Evolutionary conservation across 1,284 basidiomycete genomes (phyloP), one percentile per base, ranked within the genome.

Genomic region (Sphaerobolus stellatus): DNA sequence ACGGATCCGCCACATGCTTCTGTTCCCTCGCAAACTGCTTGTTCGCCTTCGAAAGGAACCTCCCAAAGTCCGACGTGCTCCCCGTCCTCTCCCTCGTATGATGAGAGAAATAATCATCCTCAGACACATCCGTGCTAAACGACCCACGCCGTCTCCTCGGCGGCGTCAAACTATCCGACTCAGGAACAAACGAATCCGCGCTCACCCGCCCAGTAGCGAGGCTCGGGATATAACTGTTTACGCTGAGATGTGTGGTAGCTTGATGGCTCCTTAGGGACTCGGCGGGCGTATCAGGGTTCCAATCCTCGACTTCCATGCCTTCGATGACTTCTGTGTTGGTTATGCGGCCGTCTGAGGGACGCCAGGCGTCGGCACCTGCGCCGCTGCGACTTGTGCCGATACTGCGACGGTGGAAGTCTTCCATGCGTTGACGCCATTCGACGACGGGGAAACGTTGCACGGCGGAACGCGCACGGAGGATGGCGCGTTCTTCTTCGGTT

Each of bases 391-490:
- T 92, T 5, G 76, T 76, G 36, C 70, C 73, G 68, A 96, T 94
- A 66, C 86, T 88, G 55, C 93, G 88, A 59, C 81, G 83, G 70
- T 96, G 93, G 80, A 95, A 92, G 70, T 96, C 93, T 72, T 96
- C 93, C 76, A 88, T 91, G 51, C 90, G 84, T 69, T 95, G 92
- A 66, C 93, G 90, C 93, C 93, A 95, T 73, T 95, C 92, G 43
- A 96, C 90, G 57, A 96, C 93, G 5, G 93, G 93, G 88, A 96
- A 96, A 67, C 93, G 90, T 66, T 95, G 93, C 5, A 95, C 82
- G 22, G 93, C 93, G 34, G 93, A 95, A 48, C 93, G 84, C 36
- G 93, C 93, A 67, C 92, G 89, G 16, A 96, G 80, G 64, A 96
- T 85, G 9, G 93, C 92, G 59, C 93, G 87, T 63, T 95, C 92